Evolutionary conservation across 371 early-diverging fungal species (phyloP).

Genomic region (Apophysomyces ossiformis): DNA sequence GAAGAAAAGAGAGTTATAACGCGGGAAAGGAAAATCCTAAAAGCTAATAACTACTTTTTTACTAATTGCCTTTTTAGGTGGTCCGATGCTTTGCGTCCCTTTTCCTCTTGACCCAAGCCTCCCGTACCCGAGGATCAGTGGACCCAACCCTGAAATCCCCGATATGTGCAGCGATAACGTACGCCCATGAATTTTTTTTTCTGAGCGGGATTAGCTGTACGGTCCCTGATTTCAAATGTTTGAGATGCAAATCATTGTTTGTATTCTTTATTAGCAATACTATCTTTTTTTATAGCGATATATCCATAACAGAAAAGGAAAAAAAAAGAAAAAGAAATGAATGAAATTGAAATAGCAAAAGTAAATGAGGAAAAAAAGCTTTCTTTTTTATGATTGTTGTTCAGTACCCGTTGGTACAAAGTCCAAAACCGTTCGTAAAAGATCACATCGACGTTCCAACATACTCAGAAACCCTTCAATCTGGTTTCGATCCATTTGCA

Average conservation of each 20-base stretch:
- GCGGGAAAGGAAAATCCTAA: not conserved
- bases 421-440: slow-evolving; percentile 32
- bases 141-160: not conserved
- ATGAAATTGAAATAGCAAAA: not conserved
- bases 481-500: slow-evolving; percentile 56
- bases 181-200: not conserved
- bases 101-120: slow-evolving; percentile 1
- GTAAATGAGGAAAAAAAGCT: slow-evolving; percentile 20
- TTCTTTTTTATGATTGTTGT: not conserved
- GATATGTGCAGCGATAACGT: not conserved
- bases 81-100: not conserved
- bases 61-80: not conserved
- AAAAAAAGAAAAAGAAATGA: slow-evolving; percentile 14
- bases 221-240: no score
- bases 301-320: slow-evolving; percentile 22
- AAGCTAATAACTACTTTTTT: not conserved
- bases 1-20: slow-evolving; percentile 12
- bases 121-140: not conserved
- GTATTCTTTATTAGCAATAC: not conserved
- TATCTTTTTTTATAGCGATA: not conserved
- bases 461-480: slow-evolving; percentile 57
- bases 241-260: not conserved
- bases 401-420: slow-evolving; percentile 24
- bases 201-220: not conserved
- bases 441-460: slow-evolving; percentile 46